These are phyloP conservation scores for Penicillium janthinellum DNA, from an alignment of 2,329 filamentous ascomycete species.

Conservation along the genomic window DNA sequence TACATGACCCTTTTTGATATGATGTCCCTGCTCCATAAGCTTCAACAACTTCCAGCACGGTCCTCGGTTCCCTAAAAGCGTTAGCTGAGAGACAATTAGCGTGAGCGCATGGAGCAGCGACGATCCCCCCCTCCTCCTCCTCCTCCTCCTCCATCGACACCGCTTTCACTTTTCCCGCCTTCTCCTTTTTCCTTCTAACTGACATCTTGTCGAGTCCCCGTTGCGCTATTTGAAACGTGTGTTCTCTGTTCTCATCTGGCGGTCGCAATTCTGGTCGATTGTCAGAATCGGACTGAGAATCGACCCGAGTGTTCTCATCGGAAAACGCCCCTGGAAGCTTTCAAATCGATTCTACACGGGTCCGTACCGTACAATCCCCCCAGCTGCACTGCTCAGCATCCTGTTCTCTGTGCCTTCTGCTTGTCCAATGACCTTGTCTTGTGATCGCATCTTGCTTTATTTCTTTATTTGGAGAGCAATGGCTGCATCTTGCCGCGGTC, in stretches of 20 bases:
- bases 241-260: constrained; percentile 18
- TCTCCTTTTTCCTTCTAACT: constrained; percentile 21
- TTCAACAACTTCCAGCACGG: background rate
- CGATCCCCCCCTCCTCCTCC: constrained; percentile 21
- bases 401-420: background rate
- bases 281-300: constrained; percentile 15
- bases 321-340: constrained; percentile 19
- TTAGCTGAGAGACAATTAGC: background rate
- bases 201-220: background rate
- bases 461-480: background rate
- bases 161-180: constrained; percentile 28
- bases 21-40: background rate
- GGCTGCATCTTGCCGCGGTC: background rate
- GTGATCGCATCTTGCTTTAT: background rate
- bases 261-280: constrained; percentile 3
- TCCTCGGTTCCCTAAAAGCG: background rate
- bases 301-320: constrained; percentile 1
- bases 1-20: background rate
- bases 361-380: constrained; percentile 17
- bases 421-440: background rate
- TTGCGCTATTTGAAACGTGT: constrained; percentile 18
- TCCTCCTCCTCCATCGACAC: constrained; percentile 24
- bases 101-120: constrained; percentile 17
- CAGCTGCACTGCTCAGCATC: background rate
- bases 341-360: constrained; percentile 11